These are phyloP conservation scores for Stentor roeselii DNA, from an alignment of 73 alveolate species.

Conservation along the genomic window DNA sequence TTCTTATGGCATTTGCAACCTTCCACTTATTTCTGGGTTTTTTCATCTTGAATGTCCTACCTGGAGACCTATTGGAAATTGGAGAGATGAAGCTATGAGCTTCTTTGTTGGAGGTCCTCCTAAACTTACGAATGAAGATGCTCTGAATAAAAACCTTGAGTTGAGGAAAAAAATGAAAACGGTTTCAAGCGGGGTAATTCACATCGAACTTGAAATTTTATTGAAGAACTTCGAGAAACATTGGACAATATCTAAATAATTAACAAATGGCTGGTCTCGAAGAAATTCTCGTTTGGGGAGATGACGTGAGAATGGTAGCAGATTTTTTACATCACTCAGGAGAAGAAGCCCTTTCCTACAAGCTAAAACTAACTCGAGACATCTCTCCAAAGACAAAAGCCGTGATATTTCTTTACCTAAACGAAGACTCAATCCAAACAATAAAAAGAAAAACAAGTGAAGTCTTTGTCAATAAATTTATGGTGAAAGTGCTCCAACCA, in stretches of 20 bases:
- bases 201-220: conserved; percentile 44
- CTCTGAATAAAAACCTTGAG: conserved; percentile 36
- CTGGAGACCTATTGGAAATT: conserved; percentile 81
- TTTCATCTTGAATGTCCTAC: conserved; percentile 70
- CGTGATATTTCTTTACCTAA: neutral
- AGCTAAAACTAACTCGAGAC: no score
- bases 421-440: neutral
- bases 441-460: neutral
- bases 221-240: neutral
- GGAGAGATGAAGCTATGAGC: conserved; percentile 54
- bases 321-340: no score
- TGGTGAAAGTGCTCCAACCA: no score
- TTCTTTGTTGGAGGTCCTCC: conserved; percentile 73
- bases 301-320: no score
- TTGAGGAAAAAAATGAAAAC: conserved; percentile 38
- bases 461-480: no score
- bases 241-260: neutral
- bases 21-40: conserved; percentile 71
- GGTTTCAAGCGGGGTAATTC: conserved; percentile 46
- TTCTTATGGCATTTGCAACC: conserved; percentile 60
- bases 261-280: neutral
- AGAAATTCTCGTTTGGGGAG: no score
- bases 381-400: neutral
- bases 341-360: no score
- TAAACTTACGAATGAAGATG: conserved; percentile 62